Percentiles rank a stretch among this genome's conserved stretches.
phyloP scores from a whole-genome alignment of 2,329 filamentous ascomycete species.

The Botrytis elliptica region DNA sequence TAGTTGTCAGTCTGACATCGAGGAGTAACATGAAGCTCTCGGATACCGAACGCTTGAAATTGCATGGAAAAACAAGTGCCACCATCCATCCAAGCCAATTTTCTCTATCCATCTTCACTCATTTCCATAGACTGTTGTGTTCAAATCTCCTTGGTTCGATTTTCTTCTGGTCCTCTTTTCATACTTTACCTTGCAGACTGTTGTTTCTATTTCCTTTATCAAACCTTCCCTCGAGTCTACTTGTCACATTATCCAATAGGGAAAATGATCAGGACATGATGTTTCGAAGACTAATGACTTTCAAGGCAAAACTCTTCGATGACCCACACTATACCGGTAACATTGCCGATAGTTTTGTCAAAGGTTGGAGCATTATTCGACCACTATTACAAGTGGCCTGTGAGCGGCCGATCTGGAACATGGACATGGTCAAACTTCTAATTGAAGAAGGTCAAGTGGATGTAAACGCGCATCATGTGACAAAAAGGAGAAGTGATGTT shows the following conservation, averaged over 20 bases:
- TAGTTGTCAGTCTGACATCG: not conserved
- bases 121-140: too few relatives aligned
- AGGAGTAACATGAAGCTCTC: not conserved
- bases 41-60: not conserved
- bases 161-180: not conserved
- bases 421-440: constrained; percentile 40
- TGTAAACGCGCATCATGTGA: constrained; percentile 32
- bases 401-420: constrained; percentile 37
- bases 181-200: not conserved
- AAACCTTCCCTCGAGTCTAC: not conserved
- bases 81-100: not conserved
- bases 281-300: not conserved
- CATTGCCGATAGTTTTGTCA: not conserved
- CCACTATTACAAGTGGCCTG: constrained; percentile 13
- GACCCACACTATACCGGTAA: not conserved
- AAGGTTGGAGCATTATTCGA: not conserved
- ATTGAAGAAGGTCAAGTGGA: constrained; percentile 40
- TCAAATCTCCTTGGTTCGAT: not conserved
- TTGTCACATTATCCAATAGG: not conserved
- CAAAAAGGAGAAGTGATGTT: not conserved
- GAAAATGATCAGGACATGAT: not conserved
- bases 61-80: not conserved
- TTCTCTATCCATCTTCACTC: not conserved
- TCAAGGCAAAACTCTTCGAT: constrained; percentile 19
- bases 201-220: too few relatives aligned